Evolutionary conservation across 768 basidiomycete genomes (phyloP), one percentile per base, ranked within the genome.

Genomic region (Exidia glandulosa): DNA sequence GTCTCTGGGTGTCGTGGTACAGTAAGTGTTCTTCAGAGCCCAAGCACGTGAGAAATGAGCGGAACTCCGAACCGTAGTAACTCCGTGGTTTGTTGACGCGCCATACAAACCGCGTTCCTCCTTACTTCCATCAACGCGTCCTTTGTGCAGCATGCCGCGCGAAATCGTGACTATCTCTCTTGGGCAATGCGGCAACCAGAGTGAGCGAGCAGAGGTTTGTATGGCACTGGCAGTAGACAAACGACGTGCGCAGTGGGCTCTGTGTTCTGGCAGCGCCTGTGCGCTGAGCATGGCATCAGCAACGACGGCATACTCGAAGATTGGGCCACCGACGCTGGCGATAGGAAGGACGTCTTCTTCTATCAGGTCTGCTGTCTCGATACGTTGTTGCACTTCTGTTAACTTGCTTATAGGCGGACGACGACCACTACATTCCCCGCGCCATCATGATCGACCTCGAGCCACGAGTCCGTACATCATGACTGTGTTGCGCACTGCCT

Each of bases 301-400:
- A 87, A 88, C 60, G 89, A 94, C 66, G 96, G 96, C 32, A 91
- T 92, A 61, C 84, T 98, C 56, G 94, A 98, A 71, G 94, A 98
- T 63, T 95, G 92, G 90, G 94, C 94, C 4, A 90, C 87, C 1
- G 93, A 94, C 66, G 90, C 90, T n/a, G 91, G 91, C 9, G 96
- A 99, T 73, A 80, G 96, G 66, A 99, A 98, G 70, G 96, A 99
- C 74, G 95, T 96, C 30, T 99, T 99, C 75, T 99, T 99, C 76
- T 98, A 99, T 71, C 95, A 98, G 41, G 41, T 45, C 19, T 19
- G 41, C 23, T 19, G 19, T 10, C 41, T 19, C 5, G 41, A 6
- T 23, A 23, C 41, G 41, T 10, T 12, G 12, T 37, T 23, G 41
- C 41, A 19, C 12, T 45, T 19, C 5, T 45, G 41, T 19, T 45